Base-by-base conservation (phyloP, 2,329 filamentous ascomycete genomes). In the Grosmannia penicillata region DNA sequence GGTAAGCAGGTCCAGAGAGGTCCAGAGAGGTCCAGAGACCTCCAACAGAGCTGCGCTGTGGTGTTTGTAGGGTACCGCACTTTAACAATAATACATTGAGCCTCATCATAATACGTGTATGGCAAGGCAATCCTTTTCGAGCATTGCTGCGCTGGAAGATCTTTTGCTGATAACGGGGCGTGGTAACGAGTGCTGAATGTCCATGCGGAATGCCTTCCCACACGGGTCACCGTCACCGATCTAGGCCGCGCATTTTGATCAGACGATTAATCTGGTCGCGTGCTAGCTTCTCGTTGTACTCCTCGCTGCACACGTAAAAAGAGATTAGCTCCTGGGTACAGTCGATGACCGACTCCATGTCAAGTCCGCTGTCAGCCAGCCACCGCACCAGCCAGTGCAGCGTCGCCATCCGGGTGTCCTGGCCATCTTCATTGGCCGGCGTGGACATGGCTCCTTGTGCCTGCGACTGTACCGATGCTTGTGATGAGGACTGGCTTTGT, bases 301-400 rank as follows among this genome's bases (percentile, higher is more conserved):
- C 64, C 51, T 75, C 72, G 36, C 72, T 63, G 43, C 63, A 72
- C 52, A 93, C 83, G 54, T 94, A 94, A 45, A 94, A 72, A 4
- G 83, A 87, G 38, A 95, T 83, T 45, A 94, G 71, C 60, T 94
- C 87, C 58, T 95, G 87, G 0, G 83, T 89, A 51, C 82, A 85
- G 57, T 94, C 84, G 36, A 93, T 80, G 56, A 93, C 78, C 24
- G 77, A 80, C 47, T 83, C 75, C 51, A 94, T 81, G 50, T 93
- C 83, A 31, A 94, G 74, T 40, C 75, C 80, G 50, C 83, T 91
- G 53, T 93, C 85, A 1, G 86, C 82, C 40, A 94, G 65, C 80
- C 86, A 95, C 29, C 74, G 72, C 9, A 84, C 72, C 43, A 72
- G 74, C 25, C 68, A 62, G 50, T 74, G 69, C 29, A 93, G 68